Base-by-base conservation (phyloP, 78 protist genomes). In the Salpingoeca rosetta region DNA sequence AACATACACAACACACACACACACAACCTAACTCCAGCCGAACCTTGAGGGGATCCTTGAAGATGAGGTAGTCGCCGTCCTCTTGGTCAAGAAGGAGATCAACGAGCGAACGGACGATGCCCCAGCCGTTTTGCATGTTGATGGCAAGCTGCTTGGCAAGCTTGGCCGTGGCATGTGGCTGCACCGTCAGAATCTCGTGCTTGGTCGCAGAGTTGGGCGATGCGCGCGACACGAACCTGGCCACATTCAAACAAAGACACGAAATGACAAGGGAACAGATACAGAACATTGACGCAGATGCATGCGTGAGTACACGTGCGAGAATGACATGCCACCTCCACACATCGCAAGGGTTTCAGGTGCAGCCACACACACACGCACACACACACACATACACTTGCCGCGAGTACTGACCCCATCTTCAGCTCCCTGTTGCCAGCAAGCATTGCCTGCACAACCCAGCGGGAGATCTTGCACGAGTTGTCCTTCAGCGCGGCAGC, bases 401-500 rank as follows among this genome's bases (percentile, higher is more conserved):
- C n/a, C n/a, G n/a, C n/a, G n/a, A n/a, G n/a, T n/a, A n/a, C n/a
- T n/a, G n/a, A n/a, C n/a, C n/a, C n/a, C n/a, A n/a, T n/a, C n/a
- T n/a, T n/a, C n/a, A n/a, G n/a, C n/a, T n/a, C n/a, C n/a, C n/a
- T n/a, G n/a, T n/a, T n/a, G n/a, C n/a, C n/a, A n/a, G n/a, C n/a
- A n/a, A n/a, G n/a, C n/a, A n/a, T n/a, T n/a, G n/a, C n/a, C n/a
- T n/a, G n/a, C 40, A 56, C 26, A 7, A 88, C 42, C 90, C 88
- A 89, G 45, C 43, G 27, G 77, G 91, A 89, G 51, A 91, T 57
- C 87, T 86, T 89, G 85, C 25, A 26, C 28, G 85, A 37, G 88
- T 93, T 93, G 90, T 93, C 92, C 90, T 93, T 93, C 65, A 93
- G 80, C 91, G 91, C 97, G 10, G 89, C 89, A 7, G 95, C 94